Evolutionary conservation across 495 filamentous ascomycete species (phyloP), one percentile per base, ranked within the genome.

Genomic region (Aspergillus panamensis): DNA sequence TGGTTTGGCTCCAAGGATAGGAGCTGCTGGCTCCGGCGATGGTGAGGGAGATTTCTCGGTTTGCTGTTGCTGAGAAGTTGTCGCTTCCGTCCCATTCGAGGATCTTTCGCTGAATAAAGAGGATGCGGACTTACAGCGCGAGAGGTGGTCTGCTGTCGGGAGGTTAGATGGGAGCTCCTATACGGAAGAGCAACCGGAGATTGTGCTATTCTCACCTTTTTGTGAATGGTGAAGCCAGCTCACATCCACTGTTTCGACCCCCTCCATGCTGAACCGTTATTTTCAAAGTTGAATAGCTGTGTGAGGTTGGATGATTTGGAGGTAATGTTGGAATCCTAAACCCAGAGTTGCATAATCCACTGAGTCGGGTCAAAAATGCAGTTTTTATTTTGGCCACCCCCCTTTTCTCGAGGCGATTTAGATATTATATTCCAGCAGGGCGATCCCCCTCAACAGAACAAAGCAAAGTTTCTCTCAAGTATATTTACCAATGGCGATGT

Each of bases 201-300:
- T 20, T 33, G 44, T 52, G 32, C 37, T 13, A 66, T 20, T 20
- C 77, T 74, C 64, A 80, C 84, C 82, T 83, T 78, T 84, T 51
- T 81, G 82, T 44, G 84, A 80, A 63, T 86, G 83, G 70, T 87
- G 85, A 48, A 87, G 78, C 85, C 85, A 88, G 71, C 78, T 82
- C 55, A 88, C 84, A 72, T 88, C 85, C 51, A 88, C 82, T 19
- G 84, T 85, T 66, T 87, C 80, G 58, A 85, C 77, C 37, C 76
- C 78, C 67, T 87, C 84, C 84, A 83, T 83, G 20, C 66, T 73
- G 61, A 53, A 43, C 17, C 12, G 25, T 8, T 35, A 0, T 42
- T 48, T 32, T 42, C 30, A 25, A 25, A 25, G 12, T 53, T 40
- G 50, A 33, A 4, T 43, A 16, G 21, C 14, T 17, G 40, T 45